phyloP scores from a whole-genome alignment of 495 filamentous ascomycete genomes.

The Evernia prunastri region DNA sequence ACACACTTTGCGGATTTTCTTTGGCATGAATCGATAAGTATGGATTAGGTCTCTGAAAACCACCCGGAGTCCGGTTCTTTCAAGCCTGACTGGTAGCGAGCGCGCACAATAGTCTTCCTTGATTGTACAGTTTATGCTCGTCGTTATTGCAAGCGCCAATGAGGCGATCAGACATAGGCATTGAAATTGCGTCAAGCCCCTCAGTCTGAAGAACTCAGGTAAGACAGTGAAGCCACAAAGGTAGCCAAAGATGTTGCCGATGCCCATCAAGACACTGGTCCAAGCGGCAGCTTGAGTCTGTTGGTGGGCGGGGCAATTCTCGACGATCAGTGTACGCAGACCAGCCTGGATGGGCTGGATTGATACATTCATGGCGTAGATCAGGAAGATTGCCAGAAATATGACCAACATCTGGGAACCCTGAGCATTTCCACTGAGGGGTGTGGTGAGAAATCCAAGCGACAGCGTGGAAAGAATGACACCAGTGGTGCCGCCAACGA shows the following conservation, averaged over 20 bases:
- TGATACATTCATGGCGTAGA: conserved; percentile 87
- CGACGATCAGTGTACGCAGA: conserved; percentile 59
- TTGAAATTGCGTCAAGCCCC: conserved; percentile 77
- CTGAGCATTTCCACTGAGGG: conserved; percentile 40
- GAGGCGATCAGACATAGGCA: conserved; percentile 81
- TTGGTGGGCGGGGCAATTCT: conserved; percentile 61
- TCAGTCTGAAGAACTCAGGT: conserved; percentile 62
- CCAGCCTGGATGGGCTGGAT: conserved; percentile 72
- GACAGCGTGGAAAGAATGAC: conserved; percentile 65
- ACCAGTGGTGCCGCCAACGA: conserved; percentile 68
- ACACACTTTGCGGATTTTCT: conserved; percentile 81
- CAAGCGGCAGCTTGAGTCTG: conserved; percentile 75
- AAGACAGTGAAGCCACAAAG: conserved; percentile 77
- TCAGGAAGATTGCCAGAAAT: conserved; percentile 70
- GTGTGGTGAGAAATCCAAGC: conserved; percentile 80
- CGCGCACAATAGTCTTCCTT: conserved; percentile 53
- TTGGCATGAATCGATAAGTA: conserved; percentile 54
- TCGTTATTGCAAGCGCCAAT: conserved; percentile 57
- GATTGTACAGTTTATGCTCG: conserved; percentile 71
- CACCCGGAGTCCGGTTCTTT: conserved; percentile 43
- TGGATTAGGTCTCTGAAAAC: conserved; percentile 38
- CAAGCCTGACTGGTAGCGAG: conserved; percentile 27
- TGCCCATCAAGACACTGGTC: conserved; percentile 81
- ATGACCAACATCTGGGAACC: conserved; percentile 37
- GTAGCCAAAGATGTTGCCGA: conserved; percentile 82